Evolutionary conservation across 2,329 filamentous ascomycete genomes (phyloP).

Genomic region (Lasiodiplodia gonubiensis): DNA sequence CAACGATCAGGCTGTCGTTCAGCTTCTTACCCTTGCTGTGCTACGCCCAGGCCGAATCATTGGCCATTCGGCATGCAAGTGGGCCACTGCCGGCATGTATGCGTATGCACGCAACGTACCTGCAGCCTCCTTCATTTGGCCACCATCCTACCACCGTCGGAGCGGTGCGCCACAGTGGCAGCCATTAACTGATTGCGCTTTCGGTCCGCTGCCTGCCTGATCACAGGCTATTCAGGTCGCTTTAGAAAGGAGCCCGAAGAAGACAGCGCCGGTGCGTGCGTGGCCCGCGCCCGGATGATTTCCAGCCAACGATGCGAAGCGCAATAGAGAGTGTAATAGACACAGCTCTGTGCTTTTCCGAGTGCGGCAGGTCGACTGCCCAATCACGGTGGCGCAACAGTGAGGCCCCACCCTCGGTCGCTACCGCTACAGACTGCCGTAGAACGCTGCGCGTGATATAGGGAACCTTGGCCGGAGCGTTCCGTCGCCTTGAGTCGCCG

Average conservation of each 20-base stretch:
- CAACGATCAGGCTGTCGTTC: background rate
- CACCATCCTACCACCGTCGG: background rate
- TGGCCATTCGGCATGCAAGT: slow-evolving; percentile 3
- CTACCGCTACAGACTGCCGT: slow-evolving; percentile 6
- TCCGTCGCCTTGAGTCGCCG: slow-evolving; percentile 18
- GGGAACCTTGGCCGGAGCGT: background rate
- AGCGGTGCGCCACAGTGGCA: background rate
- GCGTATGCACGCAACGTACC: slow-evolving; percentile 26
- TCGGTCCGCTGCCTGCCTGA: background rate
- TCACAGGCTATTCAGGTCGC: background rate
- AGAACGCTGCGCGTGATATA: slow-evolving; percentile 15
- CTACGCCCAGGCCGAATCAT: background rate
- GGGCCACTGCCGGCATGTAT: slow-evolving; percentile 14
- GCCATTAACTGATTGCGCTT: background rate
- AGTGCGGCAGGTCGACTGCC: background rate
- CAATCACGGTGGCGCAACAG: background rate
- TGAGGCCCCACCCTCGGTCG: background rate
- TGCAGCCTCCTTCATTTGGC: slow-evolving; percentile 22
- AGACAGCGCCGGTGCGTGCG: background rate
- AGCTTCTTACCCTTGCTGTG: background rate
- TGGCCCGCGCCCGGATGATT: background rate
- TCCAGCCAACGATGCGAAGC: background rate
- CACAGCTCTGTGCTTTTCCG: background rate
- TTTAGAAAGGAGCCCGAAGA: background rate
- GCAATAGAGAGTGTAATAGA: background rate